Percentiles rank a stretch among this genome's conserved stretches.
phyloP scores from a whole-genome alignment of 2,329 filamentous ascomycete genomes.

The Penicillium hordei region DNA sequence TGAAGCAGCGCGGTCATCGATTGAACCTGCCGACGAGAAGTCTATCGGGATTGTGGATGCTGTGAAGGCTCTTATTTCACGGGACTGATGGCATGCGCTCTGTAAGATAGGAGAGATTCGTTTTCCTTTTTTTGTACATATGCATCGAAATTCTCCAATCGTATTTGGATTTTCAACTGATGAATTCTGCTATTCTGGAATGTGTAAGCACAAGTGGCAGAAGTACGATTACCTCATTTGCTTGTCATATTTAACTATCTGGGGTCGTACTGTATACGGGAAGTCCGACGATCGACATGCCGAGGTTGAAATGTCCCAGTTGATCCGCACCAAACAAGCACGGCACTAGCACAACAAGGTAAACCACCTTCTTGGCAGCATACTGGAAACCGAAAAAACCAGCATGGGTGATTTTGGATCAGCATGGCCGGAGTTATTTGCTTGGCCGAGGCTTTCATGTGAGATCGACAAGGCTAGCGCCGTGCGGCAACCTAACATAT shows the following conservation, averaged over 20 bases:
- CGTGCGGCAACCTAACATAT: conserved; percentile 10
- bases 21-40: conserved; percentile 37
- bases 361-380: not conserved
- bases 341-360: conserved; percentile 2
- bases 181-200: not conserved
- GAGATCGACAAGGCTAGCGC: conserved; percentile 23
- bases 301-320: conserved; percentile 4
- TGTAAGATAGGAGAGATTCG: conserved; percentile 4
- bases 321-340: conserved; percentile 1
- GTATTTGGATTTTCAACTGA: not conserved
- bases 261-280: not conserved
- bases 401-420: not conserved
- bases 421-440: not conserved
- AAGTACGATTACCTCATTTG: not conserved
- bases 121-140: conserved; percentile 22
- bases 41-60: conserved; percentile 38
- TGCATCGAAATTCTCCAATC: conserved; percentile 8
- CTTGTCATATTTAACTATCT: not conserved
- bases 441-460: conserved; percentile 20
- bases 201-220: not conserved
- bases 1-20: conserved; percentile 33
- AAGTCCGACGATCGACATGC: not conserved
- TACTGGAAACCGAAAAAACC: not conserved
- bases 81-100: conserved; percentile 16
- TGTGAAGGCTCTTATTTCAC: conserved; percentile 35